Evolutionary conservation across 2,329 filamentous ascomycete genomes (phyloP).

Genomic region (Dactylellina sp.): DNA sequence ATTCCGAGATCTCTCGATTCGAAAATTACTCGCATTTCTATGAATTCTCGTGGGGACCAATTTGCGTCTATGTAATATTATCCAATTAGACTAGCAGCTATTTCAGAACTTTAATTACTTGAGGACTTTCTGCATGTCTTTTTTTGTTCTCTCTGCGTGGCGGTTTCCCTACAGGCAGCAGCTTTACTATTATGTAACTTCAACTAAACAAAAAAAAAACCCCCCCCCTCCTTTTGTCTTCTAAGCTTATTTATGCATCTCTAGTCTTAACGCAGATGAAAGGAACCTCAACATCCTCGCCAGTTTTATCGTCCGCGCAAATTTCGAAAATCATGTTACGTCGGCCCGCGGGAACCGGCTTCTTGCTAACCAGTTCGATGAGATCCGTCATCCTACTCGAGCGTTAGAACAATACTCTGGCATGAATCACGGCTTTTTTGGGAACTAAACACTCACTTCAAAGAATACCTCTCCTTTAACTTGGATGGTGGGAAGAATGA

Average conservation of each 20-base stretch:
- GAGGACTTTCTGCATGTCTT: background rate
- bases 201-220: conserved; percentile 7
- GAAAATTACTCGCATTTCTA: no score
- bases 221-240: no score
- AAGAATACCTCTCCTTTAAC: conserved; percentile 81
- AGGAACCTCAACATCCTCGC: conserved; percentile 95
- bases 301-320: conserved; percentile 86
- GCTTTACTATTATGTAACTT: conserved; percentile 7
- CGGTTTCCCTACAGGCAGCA: background rate
- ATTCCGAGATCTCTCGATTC: no score
- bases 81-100: conserved; percentile 1
- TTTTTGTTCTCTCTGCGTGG: background rate
- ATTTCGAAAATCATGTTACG: conserved; percentile 97
- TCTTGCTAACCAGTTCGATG: conserved; percentile 89
- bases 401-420: conserved; percentile 60
- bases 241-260: conserved; percentile 57
- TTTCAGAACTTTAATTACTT: background rate
- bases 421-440: background rate
- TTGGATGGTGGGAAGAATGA: conserved; percentile 87
- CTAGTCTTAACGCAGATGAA: conserved; percentile 89
- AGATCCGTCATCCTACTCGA: conserved; percentile 81
- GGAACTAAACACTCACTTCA: conserved; percentile 70
- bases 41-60: no score
- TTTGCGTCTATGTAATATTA: background rate
- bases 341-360: conserved; percentile 88